Percentiles rank a stretch among this genome's conserved stretches.
Evolutionary conservation across 768 basidiomycete species (phyloP).

Genomic region (Panellus pusillus): DNA sequence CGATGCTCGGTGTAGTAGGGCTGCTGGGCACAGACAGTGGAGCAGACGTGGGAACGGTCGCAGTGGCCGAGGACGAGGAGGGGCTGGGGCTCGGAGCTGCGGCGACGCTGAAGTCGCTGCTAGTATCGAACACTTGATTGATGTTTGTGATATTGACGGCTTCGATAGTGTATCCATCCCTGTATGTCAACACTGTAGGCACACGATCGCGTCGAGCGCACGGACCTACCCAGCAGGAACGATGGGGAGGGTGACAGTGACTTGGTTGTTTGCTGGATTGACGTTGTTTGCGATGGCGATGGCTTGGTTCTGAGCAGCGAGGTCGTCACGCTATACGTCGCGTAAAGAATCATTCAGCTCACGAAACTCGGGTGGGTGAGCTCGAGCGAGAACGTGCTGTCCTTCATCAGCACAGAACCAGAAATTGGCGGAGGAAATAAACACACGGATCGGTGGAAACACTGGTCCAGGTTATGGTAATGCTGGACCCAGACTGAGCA

Average conservation of each 20-base stretch:
- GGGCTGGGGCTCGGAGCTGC: constrained; percentile 1
- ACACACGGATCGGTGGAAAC: constrained; percentile 5
- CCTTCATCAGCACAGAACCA: neutral
- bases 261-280: neutral
- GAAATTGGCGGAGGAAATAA: neutral
- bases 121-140: constrained; percentile 8
- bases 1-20: neutral
- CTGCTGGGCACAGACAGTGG: neutral
- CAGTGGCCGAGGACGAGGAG: neutral
- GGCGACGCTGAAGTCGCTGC: constrained; percentile 8
- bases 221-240: constrained; percentile 1
- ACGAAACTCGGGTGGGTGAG: constrained; percentile 4
- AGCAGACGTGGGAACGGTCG: neutral
- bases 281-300: constrained; percentile 14
- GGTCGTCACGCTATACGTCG: no score
- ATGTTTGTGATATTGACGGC: constrained; percentile 14
- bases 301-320: neutral
- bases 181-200: neutral
- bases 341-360: neutral
- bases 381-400: constrained; percentile 11
- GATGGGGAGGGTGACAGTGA: constrained; percentile 2
- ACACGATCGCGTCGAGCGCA: neutral
- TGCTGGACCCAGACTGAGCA: neutral
- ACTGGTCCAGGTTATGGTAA: constrained; percentile 12
- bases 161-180: constrained; percentile 6